Evolutionary conservation across 139 green algal species (phyloP), one percentile per base, ranked within the genome.

Genomic region (Diplosphaera chodatii): DNA sequence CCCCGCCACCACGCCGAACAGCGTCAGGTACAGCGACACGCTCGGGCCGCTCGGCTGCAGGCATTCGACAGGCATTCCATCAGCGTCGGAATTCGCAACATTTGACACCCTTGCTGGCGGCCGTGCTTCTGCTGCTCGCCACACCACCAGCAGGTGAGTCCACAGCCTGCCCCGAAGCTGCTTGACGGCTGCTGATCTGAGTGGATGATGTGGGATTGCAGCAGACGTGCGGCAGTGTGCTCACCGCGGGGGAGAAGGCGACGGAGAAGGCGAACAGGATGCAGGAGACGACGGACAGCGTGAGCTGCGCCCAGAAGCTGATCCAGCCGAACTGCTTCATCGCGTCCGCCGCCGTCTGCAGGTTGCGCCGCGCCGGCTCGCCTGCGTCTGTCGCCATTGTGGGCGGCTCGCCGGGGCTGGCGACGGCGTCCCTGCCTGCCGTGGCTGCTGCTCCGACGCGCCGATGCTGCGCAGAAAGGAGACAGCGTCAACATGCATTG

Each of bases 211-310:
- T n/a, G n/a, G n/a, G n/a, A n/a, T n/a, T n/a, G n/a, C n/a, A n/a
- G n/a, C n/a, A n/a, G n/a, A n/a, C n/a, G n/a, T n/a, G n/a, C n/a
- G n/a, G n/a, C n/a, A n/a, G n/a, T n/a, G n/a, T n/a, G n/a, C 67
- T 34, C 32, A 89, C 89, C 82, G 90, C 82, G 0, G 90, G 89
- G 1, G 91, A 96, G 79, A 97, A 97, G 20, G 91, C 91, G 1
- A 96, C 85, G 23, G 89, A 97, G 84, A 99, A 99, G 23, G 98
- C 80, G 32, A 98, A 78, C 41, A 99, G 96, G 67, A 96, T 84
- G 3, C 84, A 86, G 25, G 91, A 92, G 23, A 97, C 87, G 0
- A 93, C 81, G 33, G 82, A 93, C 40, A 98, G 83, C 0, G 91
- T 84, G 23, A 99, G 84, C 86, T 99, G 95, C 29, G 86, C 79